Evolutionary conservation across 2,329 filamentous ascomycete species (phyloP).

Genomic region (Stachybotrys elegans): DNA sequence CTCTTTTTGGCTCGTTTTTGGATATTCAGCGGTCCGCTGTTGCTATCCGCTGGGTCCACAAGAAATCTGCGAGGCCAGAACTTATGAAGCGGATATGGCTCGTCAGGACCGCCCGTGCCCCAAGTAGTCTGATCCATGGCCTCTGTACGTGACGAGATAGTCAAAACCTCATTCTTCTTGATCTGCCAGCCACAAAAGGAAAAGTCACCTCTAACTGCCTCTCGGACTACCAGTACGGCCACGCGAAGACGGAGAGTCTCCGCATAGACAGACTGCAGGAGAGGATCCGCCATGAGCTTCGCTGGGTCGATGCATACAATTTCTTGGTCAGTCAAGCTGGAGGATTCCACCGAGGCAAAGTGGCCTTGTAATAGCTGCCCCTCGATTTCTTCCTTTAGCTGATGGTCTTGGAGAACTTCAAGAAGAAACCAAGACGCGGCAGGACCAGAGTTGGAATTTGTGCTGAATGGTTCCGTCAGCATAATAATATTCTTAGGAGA

Average conservation of each 20-base stretch:
- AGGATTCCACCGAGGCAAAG: background rate
- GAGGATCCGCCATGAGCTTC: background rate
- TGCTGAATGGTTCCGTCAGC: background rate
- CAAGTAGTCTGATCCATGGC: background rate
- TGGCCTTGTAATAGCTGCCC: background rate
- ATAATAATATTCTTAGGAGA: background rate
- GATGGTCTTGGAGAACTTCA: background rate
- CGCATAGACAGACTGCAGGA: constrained; percentile 4
- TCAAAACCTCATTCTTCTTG: background rate
- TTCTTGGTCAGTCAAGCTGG: background rate
- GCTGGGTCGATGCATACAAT: background rate
- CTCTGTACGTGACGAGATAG: background rate
- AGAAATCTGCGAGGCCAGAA: constrained; percentile 3
- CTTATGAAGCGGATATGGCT: background rate
- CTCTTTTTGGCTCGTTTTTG: background rate
- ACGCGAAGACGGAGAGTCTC: constrained; percentile 1
- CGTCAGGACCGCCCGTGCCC: background rate
- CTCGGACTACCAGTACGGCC: background rate
- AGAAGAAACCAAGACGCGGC: background rate
- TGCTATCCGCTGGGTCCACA: background rate
- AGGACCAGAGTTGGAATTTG: background rate
- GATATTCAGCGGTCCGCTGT: background rate
- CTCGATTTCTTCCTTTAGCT: background rate
- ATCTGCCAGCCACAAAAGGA: background rate
- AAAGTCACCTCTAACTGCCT: background rate